Evolutionary conservation across 2,329 filamentous ascomycete species (phyloP).

Genomic region (Pyrenochaeta sp.): DNA sequence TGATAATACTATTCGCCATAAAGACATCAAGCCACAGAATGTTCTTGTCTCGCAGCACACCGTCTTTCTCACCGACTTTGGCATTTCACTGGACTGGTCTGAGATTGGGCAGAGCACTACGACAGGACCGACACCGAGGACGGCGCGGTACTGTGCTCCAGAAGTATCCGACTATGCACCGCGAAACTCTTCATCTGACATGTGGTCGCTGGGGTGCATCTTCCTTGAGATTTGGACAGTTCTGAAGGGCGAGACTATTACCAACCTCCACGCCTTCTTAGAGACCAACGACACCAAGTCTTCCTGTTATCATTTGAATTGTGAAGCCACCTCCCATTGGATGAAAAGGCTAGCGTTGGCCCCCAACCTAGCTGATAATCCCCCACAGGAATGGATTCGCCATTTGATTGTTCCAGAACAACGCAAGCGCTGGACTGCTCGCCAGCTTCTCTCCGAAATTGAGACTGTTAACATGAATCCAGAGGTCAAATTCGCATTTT

Average conservation of each 20-base stretch:
- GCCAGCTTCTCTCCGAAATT: conserved; percentile 1
- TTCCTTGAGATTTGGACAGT: conserved; percentile 29
- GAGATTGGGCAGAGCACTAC: conserved; percentile 23
- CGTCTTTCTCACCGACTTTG: conserved; percentile 30
- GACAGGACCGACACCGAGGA: conserved; percentile 12
- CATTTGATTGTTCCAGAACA: conserved; percentile 2
- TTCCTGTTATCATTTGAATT: conserved; percentile 1
- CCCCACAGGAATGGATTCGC: conserved; percentile 2
- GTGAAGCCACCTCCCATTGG: neutral
- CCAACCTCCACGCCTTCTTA: neutral
- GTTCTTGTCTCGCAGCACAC: conserved; percentile 16
- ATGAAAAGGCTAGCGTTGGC: neutral
- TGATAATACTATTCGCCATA: conserved; percentile 21
- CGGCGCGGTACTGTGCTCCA: conserved; percentile 28
- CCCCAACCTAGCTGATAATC: neutral
- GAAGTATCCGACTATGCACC: conserved; percentile 20
- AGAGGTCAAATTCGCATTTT: conserved; percentile 1
- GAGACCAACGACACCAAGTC: neutral
- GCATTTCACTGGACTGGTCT: conserved; percentile 20
- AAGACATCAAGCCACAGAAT: conserved; percentile 29
- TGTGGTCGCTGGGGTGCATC: conserved; percentile 33
- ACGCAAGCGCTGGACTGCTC: conserved; percentile 3
- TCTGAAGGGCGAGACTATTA: conserved; percentile 2
- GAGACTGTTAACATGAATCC: neutral
- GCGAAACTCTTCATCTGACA: conserved; percentile 28